A percentile compares a stretch with the other conserved stretches of the same genome.
These are phyloP conservation scores for Elsinoe batatas DNA, from an alignment of 2,329 filamentous ascomycete genomes.

Conservation along the genomic window DNA sequence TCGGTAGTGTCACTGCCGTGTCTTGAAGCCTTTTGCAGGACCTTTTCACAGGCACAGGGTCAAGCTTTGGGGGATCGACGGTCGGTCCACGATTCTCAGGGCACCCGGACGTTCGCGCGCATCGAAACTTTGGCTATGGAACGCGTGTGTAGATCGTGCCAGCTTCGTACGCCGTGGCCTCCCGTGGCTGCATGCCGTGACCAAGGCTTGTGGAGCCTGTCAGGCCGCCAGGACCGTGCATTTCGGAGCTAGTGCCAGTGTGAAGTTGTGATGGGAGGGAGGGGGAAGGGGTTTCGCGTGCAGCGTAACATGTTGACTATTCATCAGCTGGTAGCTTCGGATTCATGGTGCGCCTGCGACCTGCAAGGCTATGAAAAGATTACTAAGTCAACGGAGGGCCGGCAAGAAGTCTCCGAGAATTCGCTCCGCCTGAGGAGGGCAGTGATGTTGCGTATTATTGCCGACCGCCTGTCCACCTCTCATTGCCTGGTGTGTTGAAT, in stretches of 20 bases:
- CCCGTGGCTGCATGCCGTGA: slow-evolving; percentile 5
- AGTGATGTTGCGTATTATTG: slow-evolving; percentile 1
- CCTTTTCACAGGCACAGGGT: background rate
- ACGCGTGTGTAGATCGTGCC: slow-evolving; percentile 1
- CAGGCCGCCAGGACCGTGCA: slow-evolving; percentile 8
- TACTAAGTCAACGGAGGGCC: background rate
- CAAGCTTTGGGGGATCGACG: slow-evolving; percentile 1
- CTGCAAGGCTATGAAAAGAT: background rate
- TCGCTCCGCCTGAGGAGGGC: background rate
- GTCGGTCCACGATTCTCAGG: slow-evolving; percentile 4
- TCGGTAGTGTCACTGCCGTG: background rate
- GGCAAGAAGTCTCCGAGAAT: background rate
- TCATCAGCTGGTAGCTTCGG: background rate
- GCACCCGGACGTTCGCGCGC: background rate
- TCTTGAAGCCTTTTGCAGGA: background rate
- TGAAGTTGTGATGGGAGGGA: background rate
- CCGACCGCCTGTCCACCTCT: too few relatives aligned
- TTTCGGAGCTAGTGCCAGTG: background rate
- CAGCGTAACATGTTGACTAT: background rate
- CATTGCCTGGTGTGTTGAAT: too few relatives aligned
- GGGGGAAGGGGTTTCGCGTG: background rate
- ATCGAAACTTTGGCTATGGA: background rate
- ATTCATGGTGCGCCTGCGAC: too few relatives aligned
- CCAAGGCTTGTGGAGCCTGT: slow-evolving; percentile 7
- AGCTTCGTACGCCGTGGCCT: background rate